Evolutionary conservation across 2,329 filamentous ascomycete species (phyloP).

Genomic region (Phialophora verrucosa): DNA sequence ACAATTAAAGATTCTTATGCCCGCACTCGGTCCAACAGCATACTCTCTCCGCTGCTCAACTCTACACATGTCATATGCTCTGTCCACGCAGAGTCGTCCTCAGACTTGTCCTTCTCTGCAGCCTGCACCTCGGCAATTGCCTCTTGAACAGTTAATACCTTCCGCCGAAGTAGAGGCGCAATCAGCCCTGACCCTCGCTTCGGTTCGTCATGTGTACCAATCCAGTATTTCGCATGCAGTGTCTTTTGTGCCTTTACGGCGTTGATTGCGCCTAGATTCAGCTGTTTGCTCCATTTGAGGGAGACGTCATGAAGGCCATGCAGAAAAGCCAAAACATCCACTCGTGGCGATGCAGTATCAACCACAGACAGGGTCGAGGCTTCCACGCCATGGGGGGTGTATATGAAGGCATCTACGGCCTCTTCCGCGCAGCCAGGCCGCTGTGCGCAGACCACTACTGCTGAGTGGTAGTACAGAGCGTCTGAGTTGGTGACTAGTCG

Average conservation of each 20-base stretch:
- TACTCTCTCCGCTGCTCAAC: slow-evolving; percentile 62
- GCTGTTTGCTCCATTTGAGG: slow-evolving; percentile 57
- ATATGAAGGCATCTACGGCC: slow-evolving; percentile 61
- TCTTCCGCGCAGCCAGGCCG: slow-evolving; percentile 18
- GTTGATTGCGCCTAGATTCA: slow-evolving; percentile 69
- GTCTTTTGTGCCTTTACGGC: slow-evolving; percentile 62
- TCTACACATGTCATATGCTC: slow-evolving; percentile 58
- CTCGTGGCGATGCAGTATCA: slow-evolving; percentile 50
- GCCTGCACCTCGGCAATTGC: slow-evolving; percentile 48
- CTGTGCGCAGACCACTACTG: slow-evolving; percentile 64
- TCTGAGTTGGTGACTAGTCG: slow-evolving; percentile 61
- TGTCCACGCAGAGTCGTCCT: slow-evolving; percentile 43
- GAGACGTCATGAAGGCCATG: slow-evolving; percentile 69
- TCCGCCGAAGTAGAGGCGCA: slow-evolving; percentile 52
- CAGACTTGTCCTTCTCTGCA: slow-evolving; percentile 44
- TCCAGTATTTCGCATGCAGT: slow-evolving; percentile 65
- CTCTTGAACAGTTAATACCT: slow-evolving; percentile 49
- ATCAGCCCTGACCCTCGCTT: slow-evolving; percentile 34
- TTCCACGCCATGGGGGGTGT: slow-evolving; percentile 68
- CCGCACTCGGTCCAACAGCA: slow-evolving; percentile 52
- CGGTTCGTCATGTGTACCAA: slow-evolving; percentile 62
- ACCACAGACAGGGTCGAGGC: slow-evolving; percentile 55
- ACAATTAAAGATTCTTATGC: neutral
- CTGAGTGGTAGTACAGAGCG: slow-evolving; percentile 66
- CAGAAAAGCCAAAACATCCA: slow-evolving; percentile 64